phyloP scores from a whole-genome alignment of 495 filamentous ascomycete species.

The Neurospora hispaniola region DNA sequence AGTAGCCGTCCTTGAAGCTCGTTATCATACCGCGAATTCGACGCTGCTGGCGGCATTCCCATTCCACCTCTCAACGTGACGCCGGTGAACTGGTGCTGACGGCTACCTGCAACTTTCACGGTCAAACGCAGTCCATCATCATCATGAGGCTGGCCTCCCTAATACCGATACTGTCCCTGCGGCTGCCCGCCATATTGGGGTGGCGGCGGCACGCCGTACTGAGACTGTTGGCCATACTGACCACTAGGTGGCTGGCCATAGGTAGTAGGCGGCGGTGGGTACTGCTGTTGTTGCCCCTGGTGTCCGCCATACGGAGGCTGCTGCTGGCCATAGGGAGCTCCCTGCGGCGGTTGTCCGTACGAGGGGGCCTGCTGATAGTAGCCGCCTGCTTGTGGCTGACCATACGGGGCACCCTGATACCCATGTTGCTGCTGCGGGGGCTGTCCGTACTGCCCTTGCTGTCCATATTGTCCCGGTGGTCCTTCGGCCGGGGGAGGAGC shows the following conservation, averaged over 20 bases:
- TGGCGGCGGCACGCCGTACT: constrained; percentile 11
- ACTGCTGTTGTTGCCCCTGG: constrained; percentile 6
- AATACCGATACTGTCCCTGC: constrained; percentile 2
- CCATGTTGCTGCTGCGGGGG: constrained; percentile 12
- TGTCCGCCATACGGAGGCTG: constrained; percentile 8
- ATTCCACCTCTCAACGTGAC: background rate
- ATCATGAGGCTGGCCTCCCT: background rate
- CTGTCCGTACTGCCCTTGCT: constrained; percentile 13
- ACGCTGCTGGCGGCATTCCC: background rate
- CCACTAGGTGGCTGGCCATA: constrained; percentile 5
- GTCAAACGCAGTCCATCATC: background rate
- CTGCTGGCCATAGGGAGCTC: constrained; percentile 4
- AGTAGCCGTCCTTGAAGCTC: background rate
- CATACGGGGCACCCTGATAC: constrained; percentile 6
- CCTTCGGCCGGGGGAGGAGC: constrained; percentile 4
- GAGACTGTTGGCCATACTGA: constrained; percentile 9
- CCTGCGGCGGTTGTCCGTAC: constrained; percentile 5
- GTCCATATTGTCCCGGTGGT: background rate
- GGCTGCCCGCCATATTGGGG: background rate
- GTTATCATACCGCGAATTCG: background rate
- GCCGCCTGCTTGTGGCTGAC: constrained; percentile 11
- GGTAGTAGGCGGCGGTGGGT: background rate
- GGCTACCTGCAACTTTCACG: background rate
- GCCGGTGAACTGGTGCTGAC: background rate
- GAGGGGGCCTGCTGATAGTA: constrained; percentile 18